A percentile compares a stretch with the other conserved stretches of the same genome.
Conservation (phyloP, 306 rosid species). For the Quercus bicolor region DNA sequence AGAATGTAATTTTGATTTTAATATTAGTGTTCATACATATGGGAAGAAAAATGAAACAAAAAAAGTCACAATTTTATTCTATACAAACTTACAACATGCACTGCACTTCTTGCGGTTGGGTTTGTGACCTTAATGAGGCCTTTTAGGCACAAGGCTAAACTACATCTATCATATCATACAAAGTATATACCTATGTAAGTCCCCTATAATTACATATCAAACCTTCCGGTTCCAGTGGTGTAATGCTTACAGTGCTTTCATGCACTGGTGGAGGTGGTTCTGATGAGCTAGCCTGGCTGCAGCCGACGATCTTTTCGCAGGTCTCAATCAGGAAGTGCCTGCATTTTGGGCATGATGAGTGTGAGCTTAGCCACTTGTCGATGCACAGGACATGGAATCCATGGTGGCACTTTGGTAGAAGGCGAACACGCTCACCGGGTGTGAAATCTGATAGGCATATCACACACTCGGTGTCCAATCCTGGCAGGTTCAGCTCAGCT, state of each 20-base stretch:
- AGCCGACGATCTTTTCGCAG: conserved; percentile 65
- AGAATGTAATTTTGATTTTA: conserved; percentile 16
- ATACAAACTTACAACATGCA: conserved; percentile 13
- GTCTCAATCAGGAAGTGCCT: conserved; percentile 75
- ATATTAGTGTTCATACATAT: conserved; percentile 19
- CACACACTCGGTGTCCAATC: conserved; percentile 65
- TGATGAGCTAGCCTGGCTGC: conserved; percentile 36
- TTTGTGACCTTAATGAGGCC: not conserved
- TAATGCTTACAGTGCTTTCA: conserved; percentile 40
- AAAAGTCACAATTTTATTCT: conserved; percentile 8
- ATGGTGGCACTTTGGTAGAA: conserved; percentile 83
- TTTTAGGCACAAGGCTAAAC: not conserved
- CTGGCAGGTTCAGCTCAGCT: conserved; percentile 40
- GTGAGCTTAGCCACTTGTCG: conserved; percentile 83
- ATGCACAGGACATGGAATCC: conserved; percentile 80
- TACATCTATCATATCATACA: not conserved
- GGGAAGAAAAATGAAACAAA: not conserved
- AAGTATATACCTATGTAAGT: conserved; percentile 9
- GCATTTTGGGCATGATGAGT: conserved; percentile 92
- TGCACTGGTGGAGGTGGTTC: conserved; percentile 26
- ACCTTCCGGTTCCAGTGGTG: conserved; percentile 60
- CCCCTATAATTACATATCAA: conserved; percentile 51
- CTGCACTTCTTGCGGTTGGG: conserved; percentile 12
- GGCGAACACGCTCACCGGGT: conserved; percentile 53
- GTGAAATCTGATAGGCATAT: conserved; percentile 75